Evolutionary conservation across 2,329 filamentous ascomycete species (phyloP).

Genomic region (Trichophyton verrucosum): DNA sequence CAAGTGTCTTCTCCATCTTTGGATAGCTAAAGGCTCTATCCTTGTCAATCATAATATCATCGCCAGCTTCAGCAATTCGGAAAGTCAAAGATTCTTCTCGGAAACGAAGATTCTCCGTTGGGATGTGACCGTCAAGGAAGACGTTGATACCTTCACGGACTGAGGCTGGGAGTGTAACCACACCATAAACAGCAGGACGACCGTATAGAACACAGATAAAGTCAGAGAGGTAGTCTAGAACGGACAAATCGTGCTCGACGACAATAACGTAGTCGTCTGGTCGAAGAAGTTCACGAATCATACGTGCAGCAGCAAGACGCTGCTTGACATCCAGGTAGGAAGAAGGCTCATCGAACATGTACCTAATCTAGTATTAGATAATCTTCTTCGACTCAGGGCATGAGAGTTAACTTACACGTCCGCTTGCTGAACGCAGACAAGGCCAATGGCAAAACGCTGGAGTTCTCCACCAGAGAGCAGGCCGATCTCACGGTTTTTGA

Average conservation of each 20-base stretch:
- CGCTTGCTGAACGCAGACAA: slow-evolving; percentile 88
- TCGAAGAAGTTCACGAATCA: slow-evolving; percentile 81
- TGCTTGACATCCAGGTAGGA: slow-evolving; percentile 99
- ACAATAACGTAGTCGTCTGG: slow-evolving; percentile 94
- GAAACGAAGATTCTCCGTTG: slow-evolving; percentile 97
- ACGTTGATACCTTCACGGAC: slow-evolving; percentile 99
- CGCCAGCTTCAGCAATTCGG: slow-evolving; percentile 77
- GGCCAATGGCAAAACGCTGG: slow-evolving; percentile 93
- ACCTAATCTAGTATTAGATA: slow-evolving; percentile 34
- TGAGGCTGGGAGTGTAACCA: slow-evolving; percentile 87
- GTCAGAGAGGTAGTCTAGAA: slow-evolving; percentile 96
- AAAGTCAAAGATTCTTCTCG: slow-evolving; percentile 93
- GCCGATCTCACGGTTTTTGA: slow-evolving; percentile 81
- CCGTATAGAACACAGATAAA: slow-evolving; percentile 97
- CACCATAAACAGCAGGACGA: slow-evolving; percentile 89
- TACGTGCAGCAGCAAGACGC: slow-evolving; percentile 78
- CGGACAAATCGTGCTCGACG: slow-evolving; percentile 97
- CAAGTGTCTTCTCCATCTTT: slow-evolving; percentile 82
- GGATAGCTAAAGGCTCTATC: slow-evolving; percentile 79
- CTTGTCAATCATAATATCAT: slow-evolving; percentile 78
- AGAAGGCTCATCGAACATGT: slow-evolving; percentile 99
- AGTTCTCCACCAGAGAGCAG: slow-evolving; percentile 93
- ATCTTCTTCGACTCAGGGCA: background rate
- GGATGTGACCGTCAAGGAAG: slow-evolving; percentile 95
- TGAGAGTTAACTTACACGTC: slow-evolving; percentile 54